A percentile compares a stretch with the other conserved stretches of the same genome.
Evolutionary conservation across 2,329 filamentous ascomycete genomes (phyloP).

Genomic region (Chrysoporthe cubensis): DNA sequence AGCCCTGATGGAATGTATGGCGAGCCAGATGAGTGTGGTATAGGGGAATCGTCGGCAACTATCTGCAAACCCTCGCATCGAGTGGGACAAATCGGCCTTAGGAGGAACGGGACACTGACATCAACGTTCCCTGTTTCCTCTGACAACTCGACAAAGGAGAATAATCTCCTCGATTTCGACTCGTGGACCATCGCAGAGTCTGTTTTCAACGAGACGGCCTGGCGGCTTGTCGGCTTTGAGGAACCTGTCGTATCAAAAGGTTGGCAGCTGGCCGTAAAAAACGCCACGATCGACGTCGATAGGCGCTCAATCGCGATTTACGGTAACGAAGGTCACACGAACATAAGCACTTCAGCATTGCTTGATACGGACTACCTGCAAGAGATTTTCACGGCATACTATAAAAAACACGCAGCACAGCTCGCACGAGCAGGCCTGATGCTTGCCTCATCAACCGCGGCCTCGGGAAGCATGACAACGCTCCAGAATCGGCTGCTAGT

Average conservation of each 20-base stretch:
- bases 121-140: neutral
- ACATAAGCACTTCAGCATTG: neutral
- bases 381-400: neutral
- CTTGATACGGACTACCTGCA: neutral
- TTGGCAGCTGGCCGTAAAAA: neutral
- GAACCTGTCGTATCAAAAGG: neutral
- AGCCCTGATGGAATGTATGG: neutral
- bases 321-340: neutral
- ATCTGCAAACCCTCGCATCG: neutral
- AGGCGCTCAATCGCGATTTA: neutral
- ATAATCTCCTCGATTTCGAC: neutral
- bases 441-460: neutral
- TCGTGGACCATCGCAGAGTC: constrained; percentile 4
- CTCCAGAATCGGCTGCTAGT: neutral
- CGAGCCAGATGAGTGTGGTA: neutral
- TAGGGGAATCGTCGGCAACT: neutral
- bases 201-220: constrained; percentile 3
- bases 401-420: neutral
- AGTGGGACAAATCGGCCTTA: neutral
- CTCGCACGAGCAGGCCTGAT: neutral
- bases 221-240: neutral
- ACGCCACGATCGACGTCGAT: neutral
- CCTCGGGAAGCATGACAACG: neutral
- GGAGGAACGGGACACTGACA: neutral
- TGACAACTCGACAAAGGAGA: neutral